Conservation (phyloP, 2,329 filamentous ascomycete species). For the Aspergillus versicolor region DNA sequence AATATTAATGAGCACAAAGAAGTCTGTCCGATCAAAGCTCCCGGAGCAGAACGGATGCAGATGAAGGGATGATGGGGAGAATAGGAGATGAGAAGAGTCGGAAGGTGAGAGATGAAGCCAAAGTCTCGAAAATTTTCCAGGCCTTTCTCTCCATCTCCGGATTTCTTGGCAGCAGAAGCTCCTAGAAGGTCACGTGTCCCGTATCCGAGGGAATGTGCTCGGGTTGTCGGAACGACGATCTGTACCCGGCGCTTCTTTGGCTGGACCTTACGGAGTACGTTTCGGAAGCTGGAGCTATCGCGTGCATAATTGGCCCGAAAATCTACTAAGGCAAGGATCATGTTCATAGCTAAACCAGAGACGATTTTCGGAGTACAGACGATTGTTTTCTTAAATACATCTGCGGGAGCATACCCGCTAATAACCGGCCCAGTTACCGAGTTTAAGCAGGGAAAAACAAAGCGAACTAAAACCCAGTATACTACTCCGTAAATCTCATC, state of each 20-base stretch:
- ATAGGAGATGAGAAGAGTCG: conserved; percentile 26
- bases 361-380: background rate
- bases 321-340: background rate
- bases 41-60: conserved; percentile 30
- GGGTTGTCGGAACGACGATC: conserved; percentile 21
- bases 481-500: background rate
- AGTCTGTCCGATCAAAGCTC: conserved; percentile 35
- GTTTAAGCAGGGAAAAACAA: background rate
- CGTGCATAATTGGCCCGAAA: background rate
- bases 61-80: conserved; percentile 32
- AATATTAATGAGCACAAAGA: conserved; percentile 21
- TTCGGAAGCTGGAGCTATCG: background rate
- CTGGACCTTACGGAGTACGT: background rate
- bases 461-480: background rate
- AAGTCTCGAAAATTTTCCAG: conserved; percentile 45
- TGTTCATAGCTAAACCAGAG: background rate
- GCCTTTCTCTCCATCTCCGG: conserved; percentile 41
- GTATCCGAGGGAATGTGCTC: conserved; percentile 28
- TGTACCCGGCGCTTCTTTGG: background rate
- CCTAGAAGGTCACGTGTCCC: conserved; percentile 43
- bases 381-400: background rate
- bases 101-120: conserved; percentile 37
- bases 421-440: background rate
- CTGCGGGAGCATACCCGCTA: background rate
- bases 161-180: conserved; percentile 45